A percentile compares a stretch with the other conserved stretches of the same genome.
phyloP scores from a whole-genome alignment of 768 basidiomycete genomes.

The Amyloporia xantha region DNA sequence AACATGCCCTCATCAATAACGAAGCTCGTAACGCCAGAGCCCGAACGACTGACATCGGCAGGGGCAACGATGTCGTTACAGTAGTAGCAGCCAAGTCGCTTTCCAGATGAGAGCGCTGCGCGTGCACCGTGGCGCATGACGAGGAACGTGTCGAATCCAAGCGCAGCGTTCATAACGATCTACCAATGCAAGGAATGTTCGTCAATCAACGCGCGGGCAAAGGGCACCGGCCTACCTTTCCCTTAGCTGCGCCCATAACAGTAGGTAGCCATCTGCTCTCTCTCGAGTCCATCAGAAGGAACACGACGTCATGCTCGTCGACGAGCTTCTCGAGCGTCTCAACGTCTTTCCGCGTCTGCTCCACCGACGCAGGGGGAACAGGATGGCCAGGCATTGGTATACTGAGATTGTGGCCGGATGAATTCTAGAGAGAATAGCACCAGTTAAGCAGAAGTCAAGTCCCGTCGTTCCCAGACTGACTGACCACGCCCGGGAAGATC shows the following conservation, averaged over 20 bases:
- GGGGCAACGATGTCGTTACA: constrained; percentile 98
- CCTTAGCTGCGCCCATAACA: constrained; percentile 74
- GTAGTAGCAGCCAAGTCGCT: constrained; percentile 86
- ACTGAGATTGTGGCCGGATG: constrained; percentile 67
- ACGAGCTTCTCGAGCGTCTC: constrained; percentile 68
- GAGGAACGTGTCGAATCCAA: constrained; percentile 93
- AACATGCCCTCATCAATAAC: constrained; percentile 6
- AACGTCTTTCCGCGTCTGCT: constrained; percentile 62
- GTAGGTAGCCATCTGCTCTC: constrained; percentile 97
- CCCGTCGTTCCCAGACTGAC: no score
- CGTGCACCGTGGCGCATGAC: constrained; percentile 94
- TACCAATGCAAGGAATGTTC: constrained; percentile 27
- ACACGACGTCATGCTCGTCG: constrained; percentile 83
- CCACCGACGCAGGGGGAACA: constrained; percentile 51
- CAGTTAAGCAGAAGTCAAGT: no score
- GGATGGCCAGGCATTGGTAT: constrained; percentile 99
- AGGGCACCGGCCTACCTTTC: constrained; percentile 48
- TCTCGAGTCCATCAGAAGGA: constrained; percentile 95
- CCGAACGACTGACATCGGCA: constrained; percentile 44
- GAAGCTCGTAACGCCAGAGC: neutral
- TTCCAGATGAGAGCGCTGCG: constrained; percentile 23
- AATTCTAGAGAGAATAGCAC: constrained; percentile 47
- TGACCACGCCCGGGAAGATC: constrained; percentile 89
- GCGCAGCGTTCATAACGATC: constrained; percentile 90
- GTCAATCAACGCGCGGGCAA: neutral